Conservation (phyloP, 129 eudicot species). For the Rutidosis leptorrhynchoides region DNA sequence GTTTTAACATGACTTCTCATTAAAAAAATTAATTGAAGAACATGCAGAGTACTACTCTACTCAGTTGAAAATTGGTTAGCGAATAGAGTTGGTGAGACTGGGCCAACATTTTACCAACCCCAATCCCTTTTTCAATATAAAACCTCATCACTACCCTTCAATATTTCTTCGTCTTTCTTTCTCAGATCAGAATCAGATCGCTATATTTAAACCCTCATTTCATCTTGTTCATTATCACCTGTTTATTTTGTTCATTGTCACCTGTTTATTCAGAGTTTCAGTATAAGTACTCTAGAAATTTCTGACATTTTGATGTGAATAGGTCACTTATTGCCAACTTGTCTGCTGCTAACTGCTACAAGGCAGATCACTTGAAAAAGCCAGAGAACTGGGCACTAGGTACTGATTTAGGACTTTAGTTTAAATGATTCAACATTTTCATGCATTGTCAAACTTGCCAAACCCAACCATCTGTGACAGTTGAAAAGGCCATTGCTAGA, state of each 20-base stretch:
- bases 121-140: conserved; percentile 13
- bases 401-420: conserved; percentile 21
- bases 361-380: conserved; percentile 70
- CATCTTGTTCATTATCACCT: not conserved
- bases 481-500: conserved; percentile 98
- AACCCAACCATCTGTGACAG: conserved; percentile 36
- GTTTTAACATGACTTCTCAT: no score
- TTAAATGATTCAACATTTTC: not conserved
- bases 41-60: no score
- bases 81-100: conserved; percentile 30
- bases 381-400: conserved; percentile 97
- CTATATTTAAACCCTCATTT: not conserved
- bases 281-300: not conserved
- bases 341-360: conserved; percentile 98
- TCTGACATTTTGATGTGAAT: not conserved
- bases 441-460: not conserved
- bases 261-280: not conserved
- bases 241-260: not conserved
- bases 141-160: conserved; percentile 26
- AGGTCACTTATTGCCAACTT: conserved; percentile 89
- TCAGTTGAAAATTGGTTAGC: no score
- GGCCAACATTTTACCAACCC: conserved; percentile 27
- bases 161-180: conserved; percentile 24
- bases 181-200: conserved; percentile 19
- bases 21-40: no score